Evolutionary conservation across 306 rosid genomes (phyloP).

Genomic region (Astragalus glycyphyllos): DNA sequence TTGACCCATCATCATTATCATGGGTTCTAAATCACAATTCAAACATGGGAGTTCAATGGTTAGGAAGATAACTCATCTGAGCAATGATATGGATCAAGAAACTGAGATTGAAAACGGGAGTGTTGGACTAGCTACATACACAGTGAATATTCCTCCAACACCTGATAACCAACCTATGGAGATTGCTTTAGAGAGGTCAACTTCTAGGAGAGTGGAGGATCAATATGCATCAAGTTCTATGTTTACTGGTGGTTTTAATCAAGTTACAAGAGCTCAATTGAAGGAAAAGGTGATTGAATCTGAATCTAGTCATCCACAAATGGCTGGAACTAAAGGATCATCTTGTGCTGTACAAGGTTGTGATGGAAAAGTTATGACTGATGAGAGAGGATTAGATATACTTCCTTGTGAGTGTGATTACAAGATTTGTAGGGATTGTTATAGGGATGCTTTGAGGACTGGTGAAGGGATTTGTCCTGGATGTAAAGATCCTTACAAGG

Average conservation of each 20-base stretch:
- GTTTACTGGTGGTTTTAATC: slow-evolving; percentile 74
- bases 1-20: background rate
- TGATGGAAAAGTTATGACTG: slow-evolving; percentile 61
- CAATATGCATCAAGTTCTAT: slow-evolving; percentile 69
- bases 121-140: slow-evolving; percentile 55
- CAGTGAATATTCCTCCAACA: slow-evolving; percentile 68
- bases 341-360: slow-evolving; percentile 64
- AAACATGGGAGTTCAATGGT: slow-evolving; percentile 46
- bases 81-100: slow-evolving; percentile 56
- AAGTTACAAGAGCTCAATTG: slow-evolving; percentile 64
- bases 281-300: slow-evolving; percentile 72
- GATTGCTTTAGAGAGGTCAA: slow-evolving; percentile 57
- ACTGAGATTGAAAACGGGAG: slow-evolving; percentile 43
- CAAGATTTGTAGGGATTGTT: slow-evolving; percentile 75
- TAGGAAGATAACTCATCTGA: slow-evolving; percentile 44
- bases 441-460: slow-evolving; percentile 53
- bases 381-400: slow-evolving; percentile 70
- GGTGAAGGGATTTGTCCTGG: slow-evolving; percentile 74
- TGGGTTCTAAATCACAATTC: slow-evolving; percentile 50
- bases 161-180: slow-evolving; percentile 72
- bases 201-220: slow-evolving; percentile 69
- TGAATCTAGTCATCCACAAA: slow-evolving; percentile 69
- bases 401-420: slow-evolving; percentile 67
- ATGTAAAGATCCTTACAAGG: slow-evolving; percentile 57
- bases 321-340: slow-evolving; percentile 69